These are phyloP conservation scores for Pugionium cornutum DNA, from an alignment of 345 rosid genomes.

Conservation along the genomic window DNA sequence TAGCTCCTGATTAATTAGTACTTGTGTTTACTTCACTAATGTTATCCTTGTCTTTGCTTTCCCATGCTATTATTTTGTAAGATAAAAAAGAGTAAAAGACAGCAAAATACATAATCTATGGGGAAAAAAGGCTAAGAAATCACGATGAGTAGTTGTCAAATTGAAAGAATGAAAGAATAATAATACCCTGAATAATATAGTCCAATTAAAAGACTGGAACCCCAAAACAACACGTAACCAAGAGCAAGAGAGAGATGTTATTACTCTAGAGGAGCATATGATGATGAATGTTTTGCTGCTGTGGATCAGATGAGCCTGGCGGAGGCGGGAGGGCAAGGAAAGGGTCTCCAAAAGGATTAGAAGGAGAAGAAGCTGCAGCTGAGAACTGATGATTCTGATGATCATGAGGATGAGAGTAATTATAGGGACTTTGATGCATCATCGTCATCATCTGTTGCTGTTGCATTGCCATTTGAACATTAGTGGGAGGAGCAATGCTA, in stretches of 20 bases:
- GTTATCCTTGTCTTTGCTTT: too few species aligned
- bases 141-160: too few species aligned
- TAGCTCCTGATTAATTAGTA: too few species aligned
- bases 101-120: too few species aligned
- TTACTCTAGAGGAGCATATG: conserved; percentile 53
- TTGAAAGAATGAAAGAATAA: too few species aligned
- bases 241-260: conserved; percentile 6
- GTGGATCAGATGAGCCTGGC: conserved; percentile 37
- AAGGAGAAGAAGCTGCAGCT: conserved; percentile 34
- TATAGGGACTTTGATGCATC: conserved; percentile 42
- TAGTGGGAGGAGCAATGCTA: conserved; percentile 65
- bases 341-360: conserved; percentile 84
- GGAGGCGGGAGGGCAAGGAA: conserved; percentile 47
- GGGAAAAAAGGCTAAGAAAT: too few species aligned
- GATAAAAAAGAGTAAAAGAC: too few species aligned
- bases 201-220: too few species aligned
- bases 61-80: too few species aligned
- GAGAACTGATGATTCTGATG: conserved; percentile 40
- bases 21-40: too few species aligned
- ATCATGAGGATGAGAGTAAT: conserved; percentile 28
- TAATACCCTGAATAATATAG: too few species aligned
- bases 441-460: conserved; percentile 46
- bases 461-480: conserved; percentile 79
- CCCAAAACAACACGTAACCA: too few species aligned
- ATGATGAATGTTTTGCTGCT: conserved; percentile 45